These are phyloP conservation scores for Urtica urens DNA, from an alignment of 306 rosid species.

Conservation along the genomic window DNA sequence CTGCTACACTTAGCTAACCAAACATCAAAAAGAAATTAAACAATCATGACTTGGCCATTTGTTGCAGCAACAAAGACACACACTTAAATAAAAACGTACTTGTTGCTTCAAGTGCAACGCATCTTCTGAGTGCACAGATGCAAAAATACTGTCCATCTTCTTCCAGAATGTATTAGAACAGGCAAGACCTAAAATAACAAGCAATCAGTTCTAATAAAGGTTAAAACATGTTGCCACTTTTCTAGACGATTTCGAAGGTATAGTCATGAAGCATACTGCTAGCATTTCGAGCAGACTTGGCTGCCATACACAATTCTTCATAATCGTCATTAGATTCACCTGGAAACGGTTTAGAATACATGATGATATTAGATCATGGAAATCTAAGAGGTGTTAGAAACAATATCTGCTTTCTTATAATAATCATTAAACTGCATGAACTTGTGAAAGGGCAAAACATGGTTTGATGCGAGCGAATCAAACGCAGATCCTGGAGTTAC, in stretches of 20 bases:
- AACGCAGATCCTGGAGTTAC: too few species aligned
- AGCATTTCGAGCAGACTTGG: constrained; percentile 52
- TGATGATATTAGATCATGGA: too few species aligned
- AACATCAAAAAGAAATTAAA: constrained; percentile 8
- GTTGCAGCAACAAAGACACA: constrained; percentile 8
- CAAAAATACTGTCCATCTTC: constrained; percentile 62
- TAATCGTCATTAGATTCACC: constrained; percentile 80
- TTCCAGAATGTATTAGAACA: constrained; percentile 72
- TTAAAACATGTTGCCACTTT: too few species aligned
- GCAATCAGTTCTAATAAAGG: constrained; percentile 20
- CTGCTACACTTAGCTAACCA: constrained; percentile 55
- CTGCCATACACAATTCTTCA: constrained; percentile 65
- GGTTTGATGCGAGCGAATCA: too few species aligned
- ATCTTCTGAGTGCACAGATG: constrained; percentile 50
- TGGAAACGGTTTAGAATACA: too few species aligned
- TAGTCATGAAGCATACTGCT: constrained; percentile 62
- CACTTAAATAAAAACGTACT: constrained; percentile 28
- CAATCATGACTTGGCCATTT: too few species aligned
- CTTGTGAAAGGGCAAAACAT: too few species aligned
- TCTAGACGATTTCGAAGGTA: too few species aligned
- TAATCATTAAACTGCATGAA: too few species aligned
- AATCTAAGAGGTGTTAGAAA: too few species aligned
- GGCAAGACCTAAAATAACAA: constrained; percentile 45
- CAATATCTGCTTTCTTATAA: too few species aligned
- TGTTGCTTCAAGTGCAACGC: constrained; percentile 62